Evolutionary conservation across 768 basidiomycete species (phyloP).

Genomic region (Leccinum subtestaceum): DNA sequence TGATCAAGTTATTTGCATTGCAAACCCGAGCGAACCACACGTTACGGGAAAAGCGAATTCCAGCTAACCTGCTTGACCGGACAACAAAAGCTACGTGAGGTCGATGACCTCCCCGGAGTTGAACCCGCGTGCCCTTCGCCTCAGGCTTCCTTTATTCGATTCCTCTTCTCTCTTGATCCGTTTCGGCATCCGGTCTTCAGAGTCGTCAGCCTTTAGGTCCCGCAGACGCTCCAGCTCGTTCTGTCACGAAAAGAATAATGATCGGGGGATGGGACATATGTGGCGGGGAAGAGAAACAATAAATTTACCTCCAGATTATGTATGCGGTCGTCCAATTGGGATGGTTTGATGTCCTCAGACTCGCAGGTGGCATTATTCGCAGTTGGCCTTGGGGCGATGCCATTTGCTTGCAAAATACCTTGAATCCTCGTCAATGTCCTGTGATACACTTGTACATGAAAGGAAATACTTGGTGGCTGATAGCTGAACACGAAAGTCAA

Average conservation of each 20-base stretch:
- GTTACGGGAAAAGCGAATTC: too few relatives aligned
- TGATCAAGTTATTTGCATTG: background rate
- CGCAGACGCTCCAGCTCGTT: constrained; percentile 18
- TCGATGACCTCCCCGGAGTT: constrained; percentile 13
- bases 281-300: background rate
- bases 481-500: background rate
- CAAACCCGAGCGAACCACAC: background rate
- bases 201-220: background rate
- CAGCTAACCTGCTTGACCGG: background rate
- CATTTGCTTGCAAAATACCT: background rate
- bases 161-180: constrained; percentile 13
- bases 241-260: background rate
- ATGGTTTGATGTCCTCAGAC: constrained; percentile 1
- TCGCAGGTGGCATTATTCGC: background rate
- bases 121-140: background rate
- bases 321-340: constrained; percentile 1
- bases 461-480: background rate
- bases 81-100: constrained; percentile 12
- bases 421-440: background rate
- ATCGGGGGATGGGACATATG: background rate
- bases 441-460: background rate
- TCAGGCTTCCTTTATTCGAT: too few relatives aligned
- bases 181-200: constrained; percentile 13
- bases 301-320: constrained; percentile 7
- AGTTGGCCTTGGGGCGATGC: background rate